phyloP scores from a whole-genome alignment of 768 basidiomycete genomes.

The Lactarius quietus region DNA sequence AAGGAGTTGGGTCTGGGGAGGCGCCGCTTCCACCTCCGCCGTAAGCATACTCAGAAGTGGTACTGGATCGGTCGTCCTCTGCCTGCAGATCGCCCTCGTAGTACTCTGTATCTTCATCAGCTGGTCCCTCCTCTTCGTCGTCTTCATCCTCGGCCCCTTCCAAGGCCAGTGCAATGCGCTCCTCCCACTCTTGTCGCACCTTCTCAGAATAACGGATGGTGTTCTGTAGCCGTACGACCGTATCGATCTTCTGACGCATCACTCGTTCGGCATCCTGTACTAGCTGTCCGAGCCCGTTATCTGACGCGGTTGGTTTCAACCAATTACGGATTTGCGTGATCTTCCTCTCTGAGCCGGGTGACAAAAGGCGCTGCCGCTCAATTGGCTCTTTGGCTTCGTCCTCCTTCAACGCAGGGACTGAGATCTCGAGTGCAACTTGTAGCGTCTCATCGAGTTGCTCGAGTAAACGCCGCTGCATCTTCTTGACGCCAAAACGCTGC shows the following conservation, averaged over 20 bases:
- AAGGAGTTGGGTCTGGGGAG: constrained; percentile 63
- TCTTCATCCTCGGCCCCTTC: constrained; percentile 55
- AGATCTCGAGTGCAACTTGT: constrained; percentile 72
- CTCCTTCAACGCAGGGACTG: constrained; percentile 85
- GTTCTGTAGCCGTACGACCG: constrained; percentile 93
- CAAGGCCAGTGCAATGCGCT: constrained; percentile 70
- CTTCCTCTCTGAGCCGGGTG: constrained; percentile 84
- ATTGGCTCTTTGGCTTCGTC: constrained; percentile 90
- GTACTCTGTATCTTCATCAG: constrained; percentile 26
- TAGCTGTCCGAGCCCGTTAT: constrained; percentile 77
- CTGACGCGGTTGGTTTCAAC: constrained; percentile 82
- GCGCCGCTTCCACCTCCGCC: constrained; percentile 35
- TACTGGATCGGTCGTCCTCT: constrained; percentile 54
- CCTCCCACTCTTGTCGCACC: constrained; percentile 96
- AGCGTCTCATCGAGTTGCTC: constrained; percentile 87
- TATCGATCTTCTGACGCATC: constrained; percentile 91
- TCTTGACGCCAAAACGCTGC: constrained; percentile 77
- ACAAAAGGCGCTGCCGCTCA: constrained; percentile 86
- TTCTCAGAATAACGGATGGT: constrained; percentile 97
- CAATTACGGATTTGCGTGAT: constrained; percentile 81
- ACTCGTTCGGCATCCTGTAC: constrained; percentile 85
- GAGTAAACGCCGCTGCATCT: constrained; percentile 73
- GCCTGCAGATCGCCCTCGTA: constrained; percentile 26
- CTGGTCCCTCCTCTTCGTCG: constrained; percentile 37
- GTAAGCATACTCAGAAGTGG: constrained; percentile 63